phyloP scores from a whole-genome alignment of 73 alveolate species.

The Paramecium tetraurelia region DNA sequence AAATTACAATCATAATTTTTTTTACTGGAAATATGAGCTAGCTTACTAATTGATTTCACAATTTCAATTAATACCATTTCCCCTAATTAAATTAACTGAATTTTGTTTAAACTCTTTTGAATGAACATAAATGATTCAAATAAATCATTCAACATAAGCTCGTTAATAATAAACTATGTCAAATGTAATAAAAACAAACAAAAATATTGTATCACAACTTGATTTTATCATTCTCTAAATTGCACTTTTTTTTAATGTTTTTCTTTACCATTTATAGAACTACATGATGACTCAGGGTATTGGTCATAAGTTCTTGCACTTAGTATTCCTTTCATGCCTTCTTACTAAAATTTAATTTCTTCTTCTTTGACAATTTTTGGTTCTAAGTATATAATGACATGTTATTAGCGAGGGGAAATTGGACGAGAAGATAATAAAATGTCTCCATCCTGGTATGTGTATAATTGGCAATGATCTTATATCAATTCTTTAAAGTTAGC shows the following conservation, averaged over 20 bases:
- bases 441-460: neutral
- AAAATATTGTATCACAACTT: neutral
- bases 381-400: neutral
- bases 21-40: neutral
- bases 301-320: neutral
- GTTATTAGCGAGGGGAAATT: neutral
- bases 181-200: neutral
- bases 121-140: neutral
- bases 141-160: neutral
- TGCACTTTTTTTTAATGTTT: neutral
- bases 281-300: neutral
- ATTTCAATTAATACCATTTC: neutral
- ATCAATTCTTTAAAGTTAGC: neutral
- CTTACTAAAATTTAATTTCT: neutral
- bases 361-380: neutral
- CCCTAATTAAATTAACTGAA: neutral
- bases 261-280: neutral
- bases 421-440: neutral
- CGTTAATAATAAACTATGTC: neutral
- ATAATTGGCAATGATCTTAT: neutral
- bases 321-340: neutral
- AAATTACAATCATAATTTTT: neutral
- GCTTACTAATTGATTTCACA: neutral
- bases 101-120: neutral
- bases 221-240: neutral